Evolutionary conservation across 305 asterid genomes (phyloP).

Genomic region (Fraxinus sp.): DNA sequence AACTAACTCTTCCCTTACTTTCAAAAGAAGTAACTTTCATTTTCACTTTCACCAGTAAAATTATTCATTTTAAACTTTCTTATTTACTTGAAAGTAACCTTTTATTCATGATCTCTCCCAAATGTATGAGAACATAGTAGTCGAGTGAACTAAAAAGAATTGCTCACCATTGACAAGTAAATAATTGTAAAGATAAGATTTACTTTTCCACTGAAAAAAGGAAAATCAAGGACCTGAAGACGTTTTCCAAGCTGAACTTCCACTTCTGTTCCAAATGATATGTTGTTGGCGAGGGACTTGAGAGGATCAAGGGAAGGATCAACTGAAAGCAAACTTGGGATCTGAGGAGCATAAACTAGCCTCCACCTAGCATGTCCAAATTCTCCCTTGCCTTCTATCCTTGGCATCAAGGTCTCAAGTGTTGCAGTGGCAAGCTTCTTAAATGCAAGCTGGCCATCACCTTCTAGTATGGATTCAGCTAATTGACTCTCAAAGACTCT

Average conservation of each 20-base stretch:
- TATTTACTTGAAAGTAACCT: neutral
- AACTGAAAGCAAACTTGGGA: constrained; percentile 87
- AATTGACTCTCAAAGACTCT: constrained; percentile 95
- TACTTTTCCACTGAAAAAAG: neutral
- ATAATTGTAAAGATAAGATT: neutral
- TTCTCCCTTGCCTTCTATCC: constrained; percentile 98
- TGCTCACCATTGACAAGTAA: neutral
- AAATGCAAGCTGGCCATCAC: constrained; percentile 97
- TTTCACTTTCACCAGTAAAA: neutral
- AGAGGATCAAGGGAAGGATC: constrained; percentile 98
- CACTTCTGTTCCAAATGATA: constrained; percentile 96
- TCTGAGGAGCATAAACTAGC: constrained; percentile 96
- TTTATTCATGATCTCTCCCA: neutral
- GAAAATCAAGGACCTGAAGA: constrained; percentile 65
- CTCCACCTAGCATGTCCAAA: constrained; percentile 99
- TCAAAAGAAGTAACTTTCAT: neutral
- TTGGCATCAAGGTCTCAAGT: constrained; percentile 91
- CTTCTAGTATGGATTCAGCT: constrained; percentile 96
- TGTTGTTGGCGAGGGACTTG: constrained; percentile 92
- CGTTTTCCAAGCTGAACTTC: constrained; percentile 98
- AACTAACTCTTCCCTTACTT: neutral
- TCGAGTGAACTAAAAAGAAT: neutral
- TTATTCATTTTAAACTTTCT: neutral
- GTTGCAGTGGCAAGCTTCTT: constrained; percentile 99
- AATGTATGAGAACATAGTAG: neutral